A percentile compares a stretch with the other conserved stretches of the same genome.
Conservation (phyloP, 257 asterid species). For the Fraxinus pennsylvanica region DNA sequence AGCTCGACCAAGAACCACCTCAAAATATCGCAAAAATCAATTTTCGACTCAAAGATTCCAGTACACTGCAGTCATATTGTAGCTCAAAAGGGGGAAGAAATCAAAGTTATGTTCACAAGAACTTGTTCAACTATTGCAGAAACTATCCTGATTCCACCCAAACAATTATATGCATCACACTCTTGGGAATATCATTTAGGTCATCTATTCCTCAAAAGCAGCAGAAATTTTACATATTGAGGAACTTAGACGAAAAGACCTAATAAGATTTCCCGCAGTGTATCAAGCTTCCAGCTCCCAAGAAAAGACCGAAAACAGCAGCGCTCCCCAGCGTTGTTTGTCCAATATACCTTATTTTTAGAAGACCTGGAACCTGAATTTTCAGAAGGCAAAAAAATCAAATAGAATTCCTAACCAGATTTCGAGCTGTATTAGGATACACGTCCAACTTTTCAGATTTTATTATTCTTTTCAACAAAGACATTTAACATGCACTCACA, state of each 20-base stretch:
- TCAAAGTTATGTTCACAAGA: no score
- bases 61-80: not conserved
- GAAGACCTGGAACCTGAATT: slow-evolving; percentile 61
- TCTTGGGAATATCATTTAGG: not conserved
- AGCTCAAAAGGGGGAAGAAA: not conserved
- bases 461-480: not conserved
- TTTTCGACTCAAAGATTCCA: not conserved
- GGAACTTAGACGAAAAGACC: not conserved
- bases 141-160: not conserved
- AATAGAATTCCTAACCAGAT: not conserved
- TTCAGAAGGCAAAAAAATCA: not conserved
- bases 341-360: slow-evolving; percentile 59
- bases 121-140: not conserved
- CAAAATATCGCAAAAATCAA: not conserved
- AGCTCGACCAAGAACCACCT: not conserved
- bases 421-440: not conserved
- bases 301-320: slow-evolving; percentile 64
- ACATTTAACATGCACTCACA: not conserved
- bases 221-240: not conserved
- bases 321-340: slow-evolving; percentile 70
- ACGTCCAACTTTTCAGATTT: not conserved
- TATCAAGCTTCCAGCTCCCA: slow-evolving; percentile 71
- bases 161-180: not conserved
- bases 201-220: not conserved
- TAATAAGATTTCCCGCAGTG: slow-evolving; percentile 62